Base-by-base conservation (phyloP, 192 early-diverging fungal genomes). In the Coemansia sp. region DNA sequence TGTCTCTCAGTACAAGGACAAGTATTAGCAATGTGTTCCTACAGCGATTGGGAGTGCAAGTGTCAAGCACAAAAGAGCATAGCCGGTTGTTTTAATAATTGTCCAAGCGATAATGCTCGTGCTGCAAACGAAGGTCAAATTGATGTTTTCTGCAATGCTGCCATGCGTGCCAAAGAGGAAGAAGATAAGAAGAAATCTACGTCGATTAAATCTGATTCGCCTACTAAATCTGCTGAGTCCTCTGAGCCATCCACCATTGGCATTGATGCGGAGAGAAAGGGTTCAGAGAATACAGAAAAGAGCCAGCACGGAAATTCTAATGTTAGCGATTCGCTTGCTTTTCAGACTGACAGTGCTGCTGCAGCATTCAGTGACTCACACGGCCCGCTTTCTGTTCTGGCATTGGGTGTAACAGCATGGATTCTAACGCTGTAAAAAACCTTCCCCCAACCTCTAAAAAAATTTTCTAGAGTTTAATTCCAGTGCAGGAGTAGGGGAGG, bases 31-130 rank as follows among this genome's bases (percentile, higher is more conserved):
- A 68, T 61, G 59, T 84, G 82, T 52, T 59, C 65, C 42, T 74
- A 76, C 63, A 72, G 68, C 72, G 82, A 84, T 75, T 84, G 78
- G 71, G 72, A 51, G 2, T 84, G 82, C 74, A 79, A 80, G 23
- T 84, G 82, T 66, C 63, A 70, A 39, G 82, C 77, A 10, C 82
- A 84, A 36, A 57, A 68, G 64, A 56, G 74, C 6, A 54, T 84
- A 1, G 74, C 66, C 7, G 69, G 61, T 2, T 84, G 82, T 42
- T 84, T 69, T 61, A 64, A 61, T 71, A 80, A 80, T 67, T 84
- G 82, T 50, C 77, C 77, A 0, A 76, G 59, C 46, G 68, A 80
- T 53, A 56, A 67, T 0, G 65, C 59, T 0, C 66, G 74, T 0
- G 11, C 71, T 2, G 63, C 71, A 17, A 61, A 69, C 23, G 79